Evolutionary conservation across 805 yeast genomes (phyloP).

Genomic region (Candida awuae): DNA sequence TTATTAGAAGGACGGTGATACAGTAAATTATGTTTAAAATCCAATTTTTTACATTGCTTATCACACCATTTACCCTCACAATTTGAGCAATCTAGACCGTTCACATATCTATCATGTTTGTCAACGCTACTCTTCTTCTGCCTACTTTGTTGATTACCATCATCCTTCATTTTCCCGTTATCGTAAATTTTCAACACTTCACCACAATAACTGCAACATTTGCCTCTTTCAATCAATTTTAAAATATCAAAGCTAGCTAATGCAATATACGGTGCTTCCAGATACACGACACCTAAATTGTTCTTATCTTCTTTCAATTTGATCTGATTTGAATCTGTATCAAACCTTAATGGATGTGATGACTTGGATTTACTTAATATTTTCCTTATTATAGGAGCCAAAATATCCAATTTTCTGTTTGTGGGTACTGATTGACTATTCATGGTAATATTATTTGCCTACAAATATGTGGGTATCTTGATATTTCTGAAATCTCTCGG

Average conservation of each 20-base stretch:
- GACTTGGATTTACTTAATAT: slow-evolving; percentile 7
- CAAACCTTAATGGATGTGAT: slow-evolving; percentile 8
- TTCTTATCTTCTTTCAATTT: slow-evolving; percentile 5
- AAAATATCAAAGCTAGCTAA: slow-evolving; percentile 21
- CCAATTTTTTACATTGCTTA: slow-evolving; percentile 21
- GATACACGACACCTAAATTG: slow-evolving; percentile 17
- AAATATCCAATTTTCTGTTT: not conserved
- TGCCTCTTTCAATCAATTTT: slow-evolving; percentile 24
- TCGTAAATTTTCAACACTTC: slow-evolving; percentile 27
- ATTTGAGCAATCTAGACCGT: slow-evolving; percentile 26
- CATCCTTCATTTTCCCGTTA: slow-evolving; percentile 22
- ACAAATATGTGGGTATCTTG: not conserved
- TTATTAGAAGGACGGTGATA: slow-evolving; percentile 26
- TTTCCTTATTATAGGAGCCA: slow-evolving; percentile 4
- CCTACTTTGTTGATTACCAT: slow-evolving; percentile 9
- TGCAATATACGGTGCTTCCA: slow-evolving; percentile 27
- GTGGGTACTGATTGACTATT: not conserved
- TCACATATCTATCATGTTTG: slow-evolving; percentile 23
- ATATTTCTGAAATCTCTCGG: not conserved
- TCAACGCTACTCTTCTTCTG: slow-evolving; percentile 16
- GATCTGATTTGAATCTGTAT: slow-evolving; percentile 4
- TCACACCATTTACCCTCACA: slow-evolving; percentile 28
- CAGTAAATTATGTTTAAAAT: slow-evolving; percentile 21
- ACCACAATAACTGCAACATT: slow-evolving; percentile 28
- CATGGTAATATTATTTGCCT: too few species aligned